Conservation (phyloP, 768 basidiomycete genomes). For the Leccinum subgranulosum region DNA sequence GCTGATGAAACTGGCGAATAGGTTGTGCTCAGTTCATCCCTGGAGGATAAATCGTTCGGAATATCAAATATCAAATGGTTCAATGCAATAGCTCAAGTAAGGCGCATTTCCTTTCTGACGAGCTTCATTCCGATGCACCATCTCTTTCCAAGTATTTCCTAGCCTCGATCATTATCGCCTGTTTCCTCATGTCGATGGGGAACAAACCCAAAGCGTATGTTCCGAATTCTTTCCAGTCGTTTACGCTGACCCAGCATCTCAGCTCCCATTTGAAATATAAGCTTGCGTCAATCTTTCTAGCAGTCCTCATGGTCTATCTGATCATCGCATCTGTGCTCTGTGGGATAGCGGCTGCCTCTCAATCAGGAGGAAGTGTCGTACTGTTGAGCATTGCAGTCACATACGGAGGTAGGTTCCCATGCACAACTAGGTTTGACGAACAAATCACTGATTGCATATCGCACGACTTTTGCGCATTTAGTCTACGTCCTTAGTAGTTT, state of each 20-base stretch:
- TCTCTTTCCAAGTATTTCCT: slow-evolving; percentile 61
- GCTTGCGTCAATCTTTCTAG: slow-evolving; percentile 67
- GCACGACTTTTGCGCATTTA: slow-evolving; percentile 21
- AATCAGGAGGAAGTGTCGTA: slow-evolving; percentile 69
- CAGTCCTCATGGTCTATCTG: slow-evolving; percentile 80
- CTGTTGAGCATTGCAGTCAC: slow-evolving; percentile 84
- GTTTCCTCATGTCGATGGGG: slow-evolving; percentile 94
- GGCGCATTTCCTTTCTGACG: not conserved
- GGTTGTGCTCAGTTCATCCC: slow-evolving; percentile 85
- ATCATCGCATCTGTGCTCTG: slow-evolving; percentile 80
- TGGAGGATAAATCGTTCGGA: slow-evolving; percentile 71
- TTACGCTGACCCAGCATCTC: slow-evolving; percentile 2
- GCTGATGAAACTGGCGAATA: slow-evolving; percentile 26
- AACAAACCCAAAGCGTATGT: slow-evolving; percentile 82
- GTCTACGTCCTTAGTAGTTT: slow-evolving; percentile 76
- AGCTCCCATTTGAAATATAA: slow-evolving; percentile 65
- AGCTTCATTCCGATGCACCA: slow-evolving; percentile 1
- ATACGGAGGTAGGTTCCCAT: slow-evolving; percentile 60
- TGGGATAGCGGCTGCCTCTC: slow-evolving; percentile 63
- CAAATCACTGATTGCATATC: not conserved
- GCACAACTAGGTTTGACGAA: not conserved
- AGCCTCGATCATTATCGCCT: slow-evolving; percentile 80
- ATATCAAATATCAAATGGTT: slow-evolving; percentile 65
- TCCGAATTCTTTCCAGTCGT: not conserved
- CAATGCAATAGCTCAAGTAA: slow-evolving; percentile 74